phyloP scores from a whole-genome alignment of 768 basidiomycete species.

The Xerocomellus intermedius region DNA sequence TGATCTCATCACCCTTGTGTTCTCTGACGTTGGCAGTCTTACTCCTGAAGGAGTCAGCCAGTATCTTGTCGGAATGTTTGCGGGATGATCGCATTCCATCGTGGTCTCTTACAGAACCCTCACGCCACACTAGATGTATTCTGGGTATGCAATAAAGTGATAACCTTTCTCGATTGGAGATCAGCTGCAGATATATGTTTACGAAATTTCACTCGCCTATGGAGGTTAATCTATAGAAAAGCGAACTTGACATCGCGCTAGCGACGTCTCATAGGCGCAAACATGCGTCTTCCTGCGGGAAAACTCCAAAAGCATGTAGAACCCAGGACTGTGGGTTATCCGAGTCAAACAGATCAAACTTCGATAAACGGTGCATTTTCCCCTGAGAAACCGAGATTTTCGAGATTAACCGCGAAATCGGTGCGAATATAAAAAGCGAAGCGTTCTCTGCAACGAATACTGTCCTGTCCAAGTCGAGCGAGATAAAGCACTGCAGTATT shows the following conservation, averaged over 20 bases:
- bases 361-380: slow-evolving; percentile 19
- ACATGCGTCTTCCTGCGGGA: slow-evolving; percentile 23
- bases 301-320: slow-evolving; percentile 9
- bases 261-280: slow-evolving; percentile 12
- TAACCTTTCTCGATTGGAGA: slow-evolving; percentile 31
- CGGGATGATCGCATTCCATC: slow-evolving; percentile 46
- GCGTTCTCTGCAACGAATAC: not conserved
- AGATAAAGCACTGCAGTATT: slow-evolving; percentile 2
- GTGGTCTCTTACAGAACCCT: slow-evolving; percentile 1
- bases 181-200: slow-evolving; percentile 18
- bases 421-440: slow-evolving; percentile 9
- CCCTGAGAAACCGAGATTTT: slow-evolving; percentile 19
- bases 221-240: slow-evolving; percentile 15
- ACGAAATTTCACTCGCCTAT: slow-evolving; percentile 12
- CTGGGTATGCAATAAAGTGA: slow-evolving; percentile 33
- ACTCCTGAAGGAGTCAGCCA: slow-evolving; percentile 94
- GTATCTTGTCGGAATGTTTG: slow-evolving; percentile 94
- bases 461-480: not conserved
- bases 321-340: slow-evolving; percentile 20
- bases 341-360: slow-evolving; percentile 21
- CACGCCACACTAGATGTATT: slow-evolving; percentile 6
- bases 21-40: slow-evolving; percentile 91
- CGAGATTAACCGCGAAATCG: slow-evolving; percentile 25
- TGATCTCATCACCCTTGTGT: slow-evolving; percentile 90
- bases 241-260: slow-evolving; percentile 5